phyloP scores from a whole-genome alignment of 139 green algal genomes.

The Pleodorina starrii region DNA sequence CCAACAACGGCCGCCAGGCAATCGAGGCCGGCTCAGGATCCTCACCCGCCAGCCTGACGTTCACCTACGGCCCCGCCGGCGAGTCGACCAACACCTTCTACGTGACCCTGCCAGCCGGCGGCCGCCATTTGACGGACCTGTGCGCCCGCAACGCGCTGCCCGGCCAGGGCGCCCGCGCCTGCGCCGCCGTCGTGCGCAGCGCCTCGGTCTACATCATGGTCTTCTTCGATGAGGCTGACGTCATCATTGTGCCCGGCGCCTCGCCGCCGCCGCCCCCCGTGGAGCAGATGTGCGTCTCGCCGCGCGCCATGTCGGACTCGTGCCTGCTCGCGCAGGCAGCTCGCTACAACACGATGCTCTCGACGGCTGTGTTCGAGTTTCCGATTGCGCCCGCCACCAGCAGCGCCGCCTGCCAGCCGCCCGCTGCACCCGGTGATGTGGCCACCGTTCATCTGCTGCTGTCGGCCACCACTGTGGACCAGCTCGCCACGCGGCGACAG shows the following conservation, averaged over 20 bases:
- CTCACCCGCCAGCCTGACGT: conserved; percentile 31
- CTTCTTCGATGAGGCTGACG: conserved; percentile 45
- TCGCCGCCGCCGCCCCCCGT: neutral
- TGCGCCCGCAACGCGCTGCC: conserved; percentile 46
- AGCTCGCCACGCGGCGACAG: neutral
- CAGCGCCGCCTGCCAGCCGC: neutral
- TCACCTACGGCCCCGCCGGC: conserved; percentile 46
- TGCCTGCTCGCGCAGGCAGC: conserved; percentile 22
- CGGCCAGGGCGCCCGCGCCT: conserved; percentile 51
- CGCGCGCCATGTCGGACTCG: conserved; percentile 13
- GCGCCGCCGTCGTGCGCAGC: conserved; percentile 44
- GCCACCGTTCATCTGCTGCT: conserved; percentile 23
- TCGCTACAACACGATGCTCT: conserved; percentile 29
- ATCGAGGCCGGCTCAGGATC: neutral
- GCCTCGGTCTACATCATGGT: conserved; percentile 31
- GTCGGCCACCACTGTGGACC: conserved; percentile 1
- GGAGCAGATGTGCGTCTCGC: neutral
- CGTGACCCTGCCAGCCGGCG: conserved; percentile 1
- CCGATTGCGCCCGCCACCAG: neutral
- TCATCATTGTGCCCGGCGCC: conserved; percentile 24
- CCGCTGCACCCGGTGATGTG: neutral
- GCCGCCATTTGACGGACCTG: conserved; percentile 22
- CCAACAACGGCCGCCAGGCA: conserved; percentile 18
- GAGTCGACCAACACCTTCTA: conserved; percentile 24
- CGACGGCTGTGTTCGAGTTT: conserved; percentile 3